These are phyloP conservation scores for Sedum album DNA, from an alignment of 164 flowering plant species.

Conservation along the genomic window DNA sequence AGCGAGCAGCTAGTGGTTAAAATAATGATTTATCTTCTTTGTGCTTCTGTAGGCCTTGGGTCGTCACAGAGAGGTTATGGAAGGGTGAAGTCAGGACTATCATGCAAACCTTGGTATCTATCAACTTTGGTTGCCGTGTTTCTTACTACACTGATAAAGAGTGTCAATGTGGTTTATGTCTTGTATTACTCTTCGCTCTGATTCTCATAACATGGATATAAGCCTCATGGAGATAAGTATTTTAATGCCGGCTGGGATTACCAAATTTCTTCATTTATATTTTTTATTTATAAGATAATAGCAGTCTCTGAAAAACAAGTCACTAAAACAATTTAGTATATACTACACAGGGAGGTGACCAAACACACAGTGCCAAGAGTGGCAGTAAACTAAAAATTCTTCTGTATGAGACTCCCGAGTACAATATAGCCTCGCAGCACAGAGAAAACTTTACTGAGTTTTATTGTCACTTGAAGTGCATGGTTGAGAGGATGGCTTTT, in stretches of 20 bases:
- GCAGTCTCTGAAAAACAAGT: neutral
- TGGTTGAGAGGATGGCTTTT: neutral
- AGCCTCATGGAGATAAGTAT: neutral
- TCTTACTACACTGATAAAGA: neutral
- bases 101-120: neutral
- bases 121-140: neutral
- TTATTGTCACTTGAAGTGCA: neutral
- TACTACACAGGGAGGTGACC: neutral
- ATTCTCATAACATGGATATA: neutral
- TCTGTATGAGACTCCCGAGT: neutral
- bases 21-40: neutral
- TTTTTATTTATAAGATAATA: too few species aligned
- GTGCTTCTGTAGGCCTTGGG: conserved; percentile 1
- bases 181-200: neutral
- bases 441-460: neutral
- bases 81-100: neutral
- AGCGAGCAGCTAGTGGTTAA: neutral
- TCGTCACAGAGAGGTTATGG: neutral
- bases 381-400: neutral
- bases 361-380: neutral
- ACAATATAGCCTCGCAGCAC: neutral
- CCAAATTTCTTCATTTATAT: too few species aligned
- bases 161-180: neutral
- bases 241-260: neutral
- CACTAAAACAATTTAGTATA: neutral